Evolutionary conservation across 495 filamentous ascomycete species (phyloP).

Genomic region (Penicillium mononematosum): DNA sequence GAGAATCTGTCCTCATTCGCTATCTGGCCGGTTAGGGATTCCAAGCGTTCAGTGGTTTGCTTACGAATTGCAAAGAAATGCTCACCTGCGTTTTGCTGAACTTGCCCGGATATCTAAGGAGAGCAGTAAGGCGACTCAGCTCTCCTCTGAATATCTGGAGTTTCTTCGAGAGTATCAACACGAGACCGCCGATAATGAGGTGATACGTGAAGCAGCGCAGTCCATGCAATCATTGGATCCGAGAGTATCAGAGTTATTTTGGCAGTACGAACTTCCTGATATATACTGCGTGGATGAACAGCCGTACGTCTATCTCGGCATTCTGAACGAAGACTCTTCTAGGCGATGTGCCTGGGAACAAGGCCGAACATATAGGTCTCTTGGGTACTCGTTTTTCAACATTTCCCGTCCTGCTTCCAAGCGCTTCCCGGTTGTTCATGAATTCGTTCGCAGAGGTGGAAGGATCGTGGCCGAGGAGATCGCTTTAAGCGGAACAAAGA

Average conservation of each 20-base stretch:
- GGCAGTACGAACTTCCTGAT: conserved; percentile 29
- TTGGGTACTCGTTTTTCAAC: conserved; percentile 62
- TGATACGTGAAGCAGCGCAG: neutral
- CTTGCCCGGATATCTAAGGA: conserved; percentile 34
- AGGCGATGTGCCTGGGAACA: conserved; percentile 64
- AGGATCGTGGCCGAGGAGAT: conserved; percentile 37
- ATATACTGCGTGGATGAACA: conserved; percentile 12
- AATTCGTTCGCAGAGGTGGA: conserved; percentile 48
- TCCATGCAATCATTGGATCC: conserved; percentile 26
- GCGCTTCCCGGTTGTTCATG: conserved; percentile 33
- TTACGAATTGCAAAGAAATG: conserved; percentile 31
- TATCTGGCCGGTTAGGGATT: conserved; percentile 43
- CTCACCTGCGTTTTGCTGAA: conserved; percentile 28
- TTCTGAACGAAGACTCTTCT: conserved; percentile 56
- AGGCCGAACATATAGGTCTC: conserved; percentile 49
- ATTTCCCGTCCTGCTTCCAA: conserved; percentile 24
- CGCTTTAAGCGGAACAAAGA: conserved; percentile 20
- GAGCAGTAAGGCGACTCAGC: conserved; percentile 4
- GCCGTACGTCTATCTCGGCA: conserved; percentile 56
- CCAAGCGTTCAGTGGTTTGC: conserved; percentile 34
- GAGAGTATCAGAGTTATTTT: conserved; percentile 39
- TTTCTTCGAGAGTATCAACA: conserved; percentile 48
- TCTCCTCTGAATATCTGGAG: conserved; percentile 30
- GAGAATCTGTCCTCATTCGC: conserved; percentile 32
- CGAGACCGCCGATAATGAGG: neutral